Base-by-base conservation (phyloP, 164 flowering plant genomes). In the Cinnamomum chago region DNA sequence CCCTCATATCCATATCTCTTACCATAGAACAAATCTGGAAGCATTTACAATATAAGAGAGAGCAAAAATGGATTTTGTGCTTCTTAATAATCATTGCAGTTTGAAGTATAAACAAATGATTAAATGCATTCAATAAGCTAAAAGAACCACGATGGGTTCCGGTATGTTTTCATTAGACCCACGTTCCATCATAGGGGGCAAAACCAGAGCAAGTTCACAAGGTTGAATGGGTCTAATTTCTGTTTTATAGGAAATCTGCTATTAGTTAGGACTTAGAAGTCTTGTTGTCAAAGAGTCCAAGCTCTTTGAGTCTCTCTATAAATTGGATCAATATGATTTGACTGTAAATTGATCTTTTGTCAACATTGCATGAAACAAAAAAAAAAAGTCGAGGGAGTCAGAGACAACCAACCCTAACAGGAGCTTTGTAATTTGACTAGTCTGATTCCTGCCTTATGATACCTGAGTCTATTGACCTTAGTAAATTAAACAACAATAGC, bases 1-100 rank as follows among this genome's bases (percentile, higher is more conserved):
- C 91, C 67, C 82, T 83, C 83, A 84, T 62, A 81, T 83, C 82
- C 94, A 90, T 93, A 82, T 95, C 98, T 84, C 96, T 86, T 60
- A 82, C 91, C 87, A 88, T 85, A 55, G 87, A 81, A 77, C 95
- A 89, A 70, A 95, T 82, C 99, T 95, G 86, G 78, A 76, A 79
- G 64, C 65, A 80, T 47, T 75, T 10, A 68, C 18, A 28, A 77
- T 33, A 22, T 24, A 25, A 30, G 52, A 65, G 52, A 65, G 24
- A 60, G 27, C 24, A 30, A 18, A 47, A 10, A 60, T 27, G 25
- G 25, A 35, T 33, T 7, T 11, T 6, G 3, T 25, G 33, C 15
- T 35, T 17, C 25, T 66, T 18, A 33, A 35, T 1, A 65, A 65
- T 9, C 20, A 27, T 3, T 15, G 3, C 12, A 58, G 30, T 9